Evolutionary conservation across 371 early-diverging fungal genomes (phyloP), one percentile per base, ranked within the genome.

Genomic region (Mucor indicus): DNA sequence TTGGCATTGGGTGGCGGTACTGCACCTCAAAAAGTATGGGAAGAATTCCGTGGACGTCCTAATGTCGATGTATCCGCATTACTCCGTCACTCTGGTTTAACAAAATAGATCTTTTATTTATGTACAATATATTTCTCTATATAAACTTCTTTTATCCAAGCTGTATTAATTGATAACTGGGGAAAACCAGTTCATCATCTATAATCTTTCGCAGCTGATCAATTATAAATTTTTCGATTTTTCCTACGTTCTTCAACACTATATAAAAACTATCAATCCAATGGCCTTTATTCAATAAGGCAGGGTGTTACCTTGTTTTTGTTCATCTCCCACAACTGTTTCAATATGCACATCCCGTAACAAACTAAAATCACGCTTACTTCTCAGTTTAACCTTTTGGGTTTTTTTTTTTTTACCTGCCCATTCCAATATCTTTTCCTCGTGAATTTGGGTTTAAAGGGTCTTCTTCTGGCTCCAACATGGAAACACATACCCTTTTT

Each of bases 201-300:
- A 96, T 76, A 51, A 94, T 81, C 43, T 83, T 84, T 32, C 92
- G 82, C 31, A 96, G 72, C 60, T 93, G 92, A 51, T 91, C 90
- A 10, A 95, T 82, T 38, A 95, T 86, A 69, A 96, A 96, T 43
- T 72, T 72, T 59, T 95, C 96, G 27, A 96, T 87, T 61, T 93
- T 90, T 40, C 90, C 91, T 9, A 95, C 94, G 57, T 96, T 96
- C 59, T 93, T 93, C 37, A 96, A 67, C 0, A 94, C 91, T 69
- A 59, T 2, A 22, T 8, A 32, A 4, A 4, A 44, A n/a, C n/a
- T n/a, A n/a, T n/a, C n/a, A n/a, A n/a, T n/a, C n/a, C n/a, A n/a
- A n/a, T n/a, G n/a, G n/a, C n/a, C n/a, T n/a, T n/a, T n/a, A n/a
- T n/a, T n/a, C n/a, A n/a, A n/a, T n/a, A n/a, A n/a, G 22, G 17